Evolutionary conservation across 352 stramenopile genomes (phyloP).

Genomic region (Globisporangium camurandrum): DNA sequence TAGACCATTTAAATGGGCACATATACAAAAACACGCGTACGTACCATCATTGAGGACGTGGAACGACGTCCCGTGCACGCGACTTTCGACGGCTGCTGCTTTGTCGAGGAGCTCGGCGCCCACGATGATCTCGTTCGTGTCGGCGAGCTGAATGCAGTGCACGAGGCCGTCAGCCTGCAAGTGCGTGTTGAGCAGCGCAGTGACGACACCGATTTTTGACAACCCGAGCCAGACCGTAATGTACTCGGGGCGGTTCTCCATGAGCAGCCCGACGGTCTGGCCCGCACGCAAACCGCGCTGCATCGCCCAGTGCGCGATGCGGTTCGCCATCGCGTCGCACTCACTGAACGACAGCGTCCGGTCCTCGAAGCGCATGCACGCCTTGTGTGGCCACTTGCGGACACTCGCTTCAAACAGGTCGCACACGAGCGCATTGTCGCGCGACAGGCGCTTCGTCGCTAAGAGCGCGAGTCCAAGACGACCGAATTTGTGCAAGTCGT

Average conservation of each 20-base stretch:
- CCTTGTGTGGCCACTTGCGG: slow-evolving; percentile 42
- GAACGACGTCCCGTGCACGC: slow-evolving; percentile 34
- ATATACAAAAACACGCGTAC: not conserved
- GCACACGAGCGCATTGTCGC: slow-evolving; percentile 27
- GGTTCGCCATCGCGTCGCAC: slow-evolving; percentile 61
- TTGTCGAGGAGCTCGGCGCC: slow-evolving; percentile 51
- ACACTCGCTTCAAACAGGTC: slow-evolving; percentile 62
- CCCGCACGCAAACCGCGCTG: slow-evolving; percentile 33
- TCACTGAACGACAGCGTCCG: slow-evolving; percentile 44
- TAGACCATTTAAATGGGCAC: no score
- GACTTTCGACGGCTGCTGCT: slow-evolving; percentile 21
- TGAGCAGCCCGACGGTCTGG: slow-evolving; percentile 73
- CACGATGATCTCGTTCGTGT: slow-evolving; percentile 59
- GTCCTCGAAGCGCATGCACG: slow-evolving; percentile 51
- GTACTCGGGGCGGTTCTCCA: slow-evolving; percentile 85
- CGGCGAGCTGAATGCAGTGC: slow-evolving; percentile 64
- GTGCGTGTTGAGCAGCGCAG: slow-evolving; percentile 82
- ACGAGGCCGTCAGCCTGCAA: slow-evolving; percentile 56
- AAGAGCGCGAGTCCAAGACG: slow-evolving; percentile 32
- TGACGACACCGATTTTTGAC: slow-evolving; percentile 75
- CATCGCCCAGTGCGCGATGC: slow-evolving; percentile 68
- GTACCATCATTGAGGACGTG: slow-evolving; percentile 48
- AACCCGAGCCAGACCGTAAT: slow-evolving; percentile 78
- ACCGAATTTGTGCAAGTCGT: slow-evolving; percentile 38
- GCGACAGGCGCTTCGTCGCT: slow-evolving; percentile 28